A percentile compares a stretch with the other conserved stretches of the same genome.
Evolutionary conservation across 805 yeast genomes (phyloP).

Genomic region (Hemisphaericaspora nanyangensis): DNA sequence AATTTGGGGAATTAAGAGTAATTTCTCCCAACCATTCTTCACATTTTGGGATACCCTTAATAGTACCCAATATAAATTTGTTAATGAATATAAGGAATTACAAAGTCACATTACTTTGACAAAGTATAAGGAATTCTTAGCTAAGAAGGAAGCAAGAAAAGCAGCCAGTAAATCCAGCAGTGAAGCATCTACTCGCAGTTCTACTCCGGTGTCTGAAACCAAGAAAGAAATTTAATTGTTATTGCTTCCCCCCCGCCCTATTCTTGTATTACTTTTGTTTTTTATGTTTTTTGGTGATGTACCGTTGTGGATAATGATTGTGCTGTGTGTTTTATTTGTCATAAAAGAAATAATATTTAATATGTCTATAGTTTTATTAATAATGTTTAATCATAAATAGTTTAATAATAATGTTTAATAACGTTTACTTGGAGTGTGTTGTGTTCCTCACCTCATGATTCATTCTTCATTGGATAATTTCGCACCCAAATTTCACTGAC

Average conservation of each 20-base stretch:
- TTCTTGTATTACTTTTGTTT: background rate
- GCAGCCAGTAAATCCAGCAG: background rate
- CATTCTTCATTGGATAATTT: too few relatives aligned
- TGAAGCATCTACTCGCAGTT: background rate
- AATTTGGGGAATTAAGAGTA: slow-evolving; percentile 88
- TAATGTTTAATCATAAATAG: background rate
- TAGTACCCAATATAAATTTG: slow-evolving; percentile 64
- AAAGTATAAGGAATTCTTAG: slow-evolving; percentile 58
- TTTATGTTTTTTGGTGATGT: background rate
- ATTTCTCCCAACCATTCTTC: slow-evolving; percentile 95
- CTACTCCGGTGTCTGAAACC: background rate
- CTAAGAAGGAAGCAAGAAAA: slow-evolving; percentile 20
- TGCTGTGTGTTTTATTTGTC: background rate
- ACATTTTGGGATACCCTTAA: slow-evolving; percentile 82
- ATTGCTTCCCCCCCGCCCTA: too few relatives aligned
- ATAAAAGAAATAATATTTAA: too few relatives aligned
- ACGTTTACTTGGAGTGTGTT: too few relatives aligned
- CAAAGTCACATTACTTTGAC: slow-evolving; percentile 66
- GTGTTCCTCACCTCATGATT: too few relatives aligned
- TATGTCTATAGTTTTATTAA: background rate
- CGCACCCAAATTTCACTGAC: too few relatives aligned
- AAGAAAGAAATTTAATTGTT: background rate
- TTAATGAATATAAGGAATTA: slow-evolving; percentile 58
- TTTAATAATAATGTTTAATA: too few relatives aligned
- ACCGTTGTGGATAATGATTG: background rate